Conservation (phyloP, 257 asterid genomes). For the Nicotiana knightiana region DNA sequence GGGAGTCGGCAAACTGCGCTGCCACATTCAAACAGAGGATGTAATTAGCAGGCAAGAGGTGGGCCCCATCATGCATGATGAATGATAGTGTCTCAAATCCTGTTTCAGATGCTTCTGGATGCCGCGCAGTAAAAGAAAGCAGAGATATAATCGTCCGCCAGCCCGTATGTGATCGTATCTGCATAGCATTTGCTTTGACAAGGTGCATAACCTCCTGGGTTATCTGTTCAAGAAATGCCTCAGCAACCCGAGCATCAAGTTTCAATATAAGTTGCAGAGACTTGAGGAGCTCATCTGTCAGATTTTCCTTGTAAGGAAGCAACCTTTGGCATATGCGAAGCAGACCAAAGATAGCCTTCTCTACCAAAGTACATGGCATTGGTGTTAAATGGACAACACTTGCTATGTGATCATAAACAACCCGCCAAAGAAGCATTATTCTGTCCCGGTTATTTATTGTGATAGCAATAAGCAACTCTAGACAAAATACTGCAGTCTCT, state of each 20-base stretch:
- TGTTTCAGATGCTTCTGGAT: slow-evolving; percentile 89
- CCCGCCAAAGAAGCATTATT: slow-evolving; percentile 81
- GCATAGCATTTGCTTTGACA: slow-evolving; percentile 82
- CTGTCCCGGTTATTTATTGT: slow-evolving; percentile 76
- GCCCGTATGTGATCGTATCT: slow-evolving; percentile 80
- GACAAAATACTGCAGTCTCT: slow-evolving; percentile 64
- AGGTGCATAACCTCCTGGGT: slow-evolving; percentile 83
- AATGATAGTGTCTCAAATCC: slow-evolving; percentile 74
- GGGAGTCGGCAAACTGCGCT: slow-evolving; percentile 83
- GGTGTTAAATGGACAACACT: slow-evolving; percentile 67
- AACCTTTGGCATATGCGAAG: slow-evolving; percentile 82
- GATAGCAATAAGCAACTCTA: slow-evolving; percentile 77
- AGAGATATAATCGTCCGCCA: slow-evolving; percentile 84
- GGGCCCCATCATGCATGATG: slow-evolving; percentile 82
- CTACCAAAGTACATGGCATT: slow-evolving; percentile 83
- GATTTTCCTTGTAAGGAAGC: slow-evolving; percentile 88
- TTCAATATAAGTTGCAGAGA: slow-evolving; percentile 76
- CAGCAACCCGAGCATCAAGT: slow-evolving; percentile 95
- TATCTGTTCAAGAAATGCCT: slow-evolving; percentile 85
- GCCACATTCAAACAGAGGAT: slow-evolving; percentile 76
- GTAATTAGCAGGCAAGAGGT: slow-evolving; percentile 73
- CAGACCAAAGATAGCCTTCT: slow-evolving; percentile 91
- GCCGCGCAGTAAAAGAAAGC: slow-evolving; percentile 83
- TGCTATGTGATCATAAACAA: slow-evolving; percentile 74
- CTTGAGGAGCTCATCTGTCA: slow-evolving; percentile 81